Evolutionary conservation across 2,329 filamentous ascomycete genomes (phyloP).

Genomic region (Cyanodermella asteris): DNA sequence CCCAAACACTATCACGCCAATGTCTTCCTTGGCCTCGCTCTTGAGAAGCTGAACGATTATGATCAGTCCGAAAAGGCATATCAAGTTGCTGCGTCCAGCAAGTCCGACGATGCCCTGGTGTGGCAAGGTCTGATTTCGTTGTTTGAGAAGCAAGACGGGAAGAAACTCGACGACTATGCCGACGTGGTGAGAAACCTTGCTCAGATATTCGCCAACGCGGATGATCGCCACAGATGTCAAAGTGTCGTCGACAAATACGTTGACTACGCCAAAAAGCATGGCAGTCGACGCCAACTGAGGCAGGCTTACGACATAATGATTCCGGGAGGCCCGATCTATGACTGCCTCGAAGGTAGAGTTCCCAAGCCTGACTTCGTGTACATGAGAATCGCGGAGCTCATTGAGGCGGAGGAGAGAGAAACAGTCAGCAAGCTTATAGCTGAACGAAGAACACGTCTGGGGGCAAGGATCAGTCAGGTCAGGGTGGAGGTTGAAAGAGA

Average conservation of each 20-base stretch:
- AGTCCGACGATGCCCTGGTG: slow-evolving; percentile 55
- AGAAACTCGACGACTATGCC: slow-evolving; percentile 53
- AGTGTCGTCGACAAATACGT: slow-evolving; percentile 58
- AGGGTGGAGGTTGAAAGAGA: slow-evolving; percentile 74
- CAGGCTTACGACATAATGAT: slow-evolving; percentile 55
- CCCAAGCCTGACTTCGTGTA: slow-evolving; percentile 64
- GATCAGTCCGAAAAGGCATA: slow-evolving; percentile 63
- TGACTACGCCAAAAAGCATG: slow-evolving; percentile 48
- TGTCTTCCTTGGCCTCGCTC: slow-evolving; percentile 70
- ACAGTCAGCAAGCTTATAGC: slow-evolving; percentile 77
- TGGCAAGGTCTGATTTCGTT: slow-evolving; percentile 80
- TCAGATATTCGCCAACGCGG: slow-evolving; percentile 45
- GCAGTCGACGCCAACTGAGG: slow-evolving; percentile 51
- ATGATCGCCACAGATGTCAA: slow-evolving; percentile 37
- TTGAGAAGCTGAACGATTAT: slow-evolving; percentile 50
- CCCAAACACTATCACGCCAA: slow-evolving; percentile 63
- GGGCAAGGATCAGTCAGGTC: slow-evolving; percentile 63
- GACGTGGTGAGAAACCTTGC: slow-evolving; percentile 52
- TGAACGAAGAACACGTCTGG: slow-evolving; percentile 68
- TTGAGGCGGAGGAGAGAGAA: slow-evolving; percentile 70
- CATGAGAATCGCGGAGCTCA: slow-evolving; percentile 58
- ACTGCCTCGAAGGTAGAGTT: slow-evolving; percentile 61
- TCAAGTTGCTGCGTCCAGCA: slow-evolving; percentile 45
- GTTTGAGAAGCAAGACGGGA: slow-evolving; percentile 54
- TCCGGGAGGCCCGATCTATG: slow-evolving; percentile 61